Evolutionary conservation across 2,329 filamentous ascomycete genomes (phyloP), one percentile per base, ranked within the genome.

Genomic region (Aspergillus fumigatus): DNA sequence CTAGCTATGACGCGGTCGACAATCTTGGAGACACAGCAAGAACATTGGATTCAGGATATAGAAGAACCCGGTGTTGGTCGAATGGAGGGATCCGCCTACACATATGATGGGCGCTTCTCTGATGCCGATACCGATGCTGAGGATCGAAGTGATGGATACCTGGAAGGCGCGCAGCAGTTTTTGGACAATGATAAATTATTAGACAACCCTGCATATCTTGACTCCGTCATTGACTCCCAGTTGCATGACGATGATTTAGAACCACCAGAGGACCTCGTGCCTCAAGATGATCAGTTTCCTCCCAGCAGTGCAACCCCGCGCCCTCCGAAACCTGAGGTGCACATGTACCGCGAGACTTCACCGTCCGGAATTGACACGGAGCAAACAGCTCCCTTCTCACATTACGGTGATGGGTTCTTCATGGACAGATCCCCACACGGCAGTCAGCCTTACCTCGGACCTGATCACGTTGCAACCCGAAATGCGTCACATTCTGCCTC

Each of bases 51-150:
- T 19, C 41, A 48, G 2, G 45, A 6, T 21, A 25, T 25, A 14
- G 35, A 50, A 19, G 52, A 59, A n/a, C 53, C 49, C 35, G 41
- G 53, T 47, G 55, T 48, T 1, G 49, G 58, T 38, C 52, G 57
- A n/a, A 57, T 75, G 54, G 71, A 68, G 54, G 61, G 54, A 9
- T 77, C 74, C 3, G 55, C 58, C 23, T 70, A 69, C 56, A 73
- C 73, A 27, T 64, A 69, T 35, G 71, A 74, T 56, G 75, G 75
- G 10, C 71, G 73, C 45, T 77, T 76, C 48, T 76, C 75, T 14
- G 75, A 77, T 58, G 74, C 74, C 19, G 73, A 70, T 38, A 73
- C 73, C 5, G 74, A 76, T n/a, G 64, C 60, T 32, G 73, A 70
- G 38, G 57, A 63, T 47, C 59, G 61, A 41, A 61, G 57, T 48